Base-by-base conservation (phyloP, 169 alveolate genomes). In the Cytauxzoon felis region DNA sequence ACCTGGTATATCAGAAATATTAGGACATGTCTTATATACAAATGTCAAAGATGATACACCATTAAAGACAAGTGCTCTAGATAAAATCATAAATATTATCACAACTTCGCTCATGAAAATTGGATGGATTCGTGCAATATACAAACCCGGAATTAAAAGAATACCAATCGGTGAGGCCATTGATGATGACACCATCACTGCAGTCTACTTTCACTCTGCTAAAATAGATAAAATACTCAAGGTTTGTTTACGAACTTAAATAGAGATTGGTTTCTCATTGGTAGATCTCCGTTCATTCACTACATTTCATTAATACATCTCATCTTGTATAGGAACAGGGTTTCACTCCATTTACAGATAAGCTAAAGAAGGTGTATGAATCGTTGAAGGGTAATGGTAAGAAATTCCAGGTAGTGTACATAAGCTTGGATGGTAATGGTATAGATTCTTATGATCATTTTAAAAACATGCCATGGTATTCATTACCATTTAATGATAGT, bases 401-500 rank as follows among this genome's bases (percentile, higher is more conserved):
- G 41, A 64, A 54, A 29, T 56, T 76, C 53, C 71, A 67, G 27
- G 67, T 76, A 8, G 81, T 76, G 6, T 53, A 62, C 51, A 76
- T 66, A 16, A 54, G 59, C 45, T 45, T 76, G 41, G 78, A 66
- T 38, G 50, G 29, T 27, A 58, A 52, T 43, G 45, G 40, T 48
- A 69, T 45, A 19, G 67, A 34, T 9, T 68, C 58, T 18, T 59
- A 49, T 1, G 86, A 76, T 30, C 65, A 51, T 50, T 76, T 66
- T 45, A 56, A 47, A 32, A 69, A 67, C 32, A 57, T 66, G 68
- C 81, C 80, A 3, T 76, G 82, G 68, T 76, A 76, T 38, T 54
- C 86, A 5, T 38, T 76, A 29, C 86, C 86, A n/a, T 76, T 76
- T 61, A 81, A 56, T 30, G 81, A 76, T 40, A 67, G 32, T 59